Evolutionary conservation across 805 yeast species (phyloP).

Genomic region (Spathaspora gorwiae): DNA sequence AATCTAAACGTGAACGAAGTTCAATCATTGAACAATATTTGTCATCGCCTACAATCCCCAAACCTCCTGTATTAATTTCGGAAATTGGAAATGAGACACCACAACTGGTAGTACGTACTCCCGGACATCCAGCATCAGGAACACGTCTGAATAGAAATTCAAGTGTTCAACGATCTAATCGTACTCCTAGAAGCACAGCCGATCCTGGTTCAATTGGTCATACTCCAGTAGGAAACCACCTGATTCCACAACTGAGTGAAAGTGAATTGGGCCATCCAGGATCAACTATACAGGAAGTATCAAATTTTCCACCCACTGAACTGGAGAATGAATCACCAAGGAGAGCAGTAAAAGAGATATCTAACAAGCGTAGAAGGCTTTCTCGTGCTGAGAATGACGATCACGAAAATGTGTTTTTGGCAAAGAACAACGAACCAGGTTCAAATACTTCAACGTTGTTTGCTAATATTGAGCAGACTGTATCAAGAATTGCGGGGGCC

Average conservation of each 20-base stretch:
- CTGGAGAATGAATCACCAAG: too few relatives aligned
- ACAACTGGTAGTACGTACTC: not conserved
- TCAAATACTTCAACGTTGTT: slow-evolving; percentile 6
- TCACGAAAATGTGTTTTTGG: slow-evolving; percentile 33
- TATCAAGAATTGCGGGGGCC: not conserved
- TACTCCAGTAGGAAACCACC: not conserved
- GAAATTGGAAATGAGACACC: slow-evolving; percentile 21
- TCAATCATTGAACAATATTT: slow-evolving; percentile 31
- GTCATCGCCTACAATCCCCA: slow-evolving; percentile 42
- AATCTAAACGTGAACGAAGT: slow-evolving; percentile 20
- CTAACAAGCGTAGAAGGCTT: not conserved
- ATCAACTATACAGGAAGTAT: not conserved
- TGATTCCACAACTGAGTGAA: not conserved
- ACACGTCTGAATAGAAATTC: too few relatives aligned
- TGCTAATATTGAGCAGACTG: not conserved
- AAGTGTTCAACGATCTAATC: too few relatives aligned
- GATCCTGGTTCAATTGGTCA: not conserved
- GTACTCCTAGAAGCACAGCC: too few relatives aligned
- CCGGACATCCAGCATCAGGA: not conserved
- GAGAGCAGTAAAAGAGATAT: not conserved
- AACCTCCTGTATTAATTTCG: slow-evolving; percentile 37
- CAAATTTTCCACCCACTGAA: not conserved
- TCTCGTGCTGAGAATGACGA: slow-evolving; percentile 12
- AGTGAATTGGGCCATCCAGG: not conserved
- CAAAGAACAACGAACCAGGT: slow-evolving; percentile 11